Evolutionary conservation across 192 early-diverging fungal genomes (phyloP).

Genomic region (Spizellomyces punctatus): DNA sequence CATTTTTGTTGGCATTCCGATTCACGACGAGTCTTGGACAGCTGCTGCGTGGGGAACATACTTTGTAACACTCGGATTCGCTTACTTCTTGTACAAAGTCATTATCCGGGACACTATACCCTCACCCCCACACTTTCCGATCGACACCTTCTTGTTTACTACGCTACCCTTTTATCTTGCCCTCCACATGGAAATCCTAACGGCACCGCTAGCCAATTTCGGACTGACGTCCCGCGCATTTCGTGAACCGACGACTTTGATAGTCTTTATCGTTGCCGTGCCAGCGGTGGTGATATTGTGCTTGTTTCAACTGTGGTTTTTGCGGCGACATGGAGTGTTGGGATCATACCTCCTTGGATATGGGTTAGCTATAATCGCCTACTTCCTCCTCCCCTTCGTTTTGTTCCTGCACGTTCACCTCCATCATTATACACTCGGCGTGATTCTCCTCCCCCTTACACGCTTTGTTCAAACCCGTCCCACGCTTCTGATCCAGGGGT

Average conservation of each 20-base stretch:
- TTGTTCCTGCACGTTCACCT: slow-evolving; percentile 32
- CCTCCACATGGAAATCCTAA: slow-evolving; percentile 38
- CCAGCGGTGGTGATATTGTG: slow-evolving; percentile 21
- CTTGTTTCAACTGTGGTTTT: slow-evolving; percentile 16
- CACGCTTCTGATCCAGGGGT: slow-evolving; percentile 18
- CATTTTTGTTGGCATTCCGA: slow-evolving; percentile 29
- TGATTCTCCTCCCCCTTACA: slow-evolving; percentile 27
- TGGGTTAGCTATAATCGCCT: slow-evolving; percentile 16
- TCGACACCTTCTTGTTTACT: slow-evolving; percentile 31
- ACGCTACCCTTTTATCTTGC: slow-evolving; percentile 29
- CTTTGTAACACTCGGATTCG: slow-evolving; percentile 27
- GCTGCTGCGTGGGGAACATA: slow-evolving; percentile 18
- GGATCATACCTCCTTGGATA: slow-evolving; percentile 29
- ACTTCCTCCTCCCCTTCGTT: slow-evolving; percentile 33
- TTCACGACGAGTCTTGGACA: slow-evolving; percentile 22
- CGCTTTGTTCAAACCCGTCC: slow-evolving; percentile 20
- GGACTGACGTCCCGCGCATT: slow-evolving; percentile 35
- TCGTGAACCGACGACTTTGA: slow-evolving; percentile 18
- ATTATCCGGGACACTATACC: slow-evolving; percentile 19
- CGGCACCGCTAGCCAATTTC: slow-evolving; percentile 27
- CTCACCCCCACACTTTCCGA: slow-evolving; percentile 20
- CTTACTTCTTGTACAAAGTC: slow-evolving; percentile 26
- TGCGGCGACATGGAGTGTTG: slow-evolving; percentile 32
- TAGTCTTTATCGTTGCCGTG: slow-evolving; percentile 26
- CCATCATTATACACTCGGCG: slow-evolving; percentile 31